Evolutionary conservation across 1,284 basidiomycete species (phyloP), one percentile per base, ranked within the genome.

Genomic region (Microbotryomycetes sp.): DNA sequence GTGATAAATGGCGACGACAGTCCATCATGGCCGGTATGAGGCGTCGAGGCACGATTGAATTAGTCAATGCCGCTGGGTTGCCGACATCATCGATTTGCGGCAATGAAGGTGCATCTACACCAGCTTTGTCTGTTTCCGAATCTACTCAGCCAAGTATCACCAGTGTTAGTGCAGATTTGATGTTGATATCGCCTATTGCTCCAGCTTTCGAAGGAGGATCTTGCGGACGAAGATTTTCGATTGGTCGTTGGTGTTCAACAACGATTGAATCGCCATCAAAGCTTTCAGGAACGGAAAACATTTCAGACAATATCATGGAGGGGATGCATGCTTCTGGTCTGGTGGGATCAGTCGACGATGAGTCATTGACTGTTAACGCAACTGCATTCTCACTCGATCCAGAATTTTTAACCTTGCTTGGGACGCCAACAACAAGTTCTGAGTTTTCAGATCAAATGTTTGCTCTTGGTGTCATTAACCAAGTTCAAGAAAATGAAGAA

Each of bases 111-210:
- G 6, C 6, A 4, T 46, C 16, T 50, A 53, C 0, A 26, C 30
- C 25, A 53, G 46, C 3, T 26, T 51, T 3, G 49, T 42, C 19
- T 32, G 49, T 29, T 31, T 53, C 22, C 60, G 60, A 1, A 54
- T 62, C 16, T 53, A 62, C 15, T 58, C 56, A 3, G 59, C 56
- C 4, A 58, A 62, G 2, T 54, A 57, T 14, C 7, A 31, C 12
- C 14, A 25, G 59, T 3, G 47, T 7, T 6, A 36, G 54, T 1
- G 65, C 56, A 25, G 59, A 67, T 52, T 49, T 65, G 25, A 60
- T 67, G 58, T 53, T 67, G 54, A 62, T 67, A 51, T 65, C 63
- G 50, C 65, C 63, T 3, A n/a, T 30, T 16, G 16, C 48, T 50
- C 5, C 48, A 32, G n/a, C 25, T 19, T 30, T 23, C 16, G n/a